Evolutionary conservation across 2,329 filamentous ascomycete genomes (phyloP).

Genomic region (Catunica adiposa): DNA sequence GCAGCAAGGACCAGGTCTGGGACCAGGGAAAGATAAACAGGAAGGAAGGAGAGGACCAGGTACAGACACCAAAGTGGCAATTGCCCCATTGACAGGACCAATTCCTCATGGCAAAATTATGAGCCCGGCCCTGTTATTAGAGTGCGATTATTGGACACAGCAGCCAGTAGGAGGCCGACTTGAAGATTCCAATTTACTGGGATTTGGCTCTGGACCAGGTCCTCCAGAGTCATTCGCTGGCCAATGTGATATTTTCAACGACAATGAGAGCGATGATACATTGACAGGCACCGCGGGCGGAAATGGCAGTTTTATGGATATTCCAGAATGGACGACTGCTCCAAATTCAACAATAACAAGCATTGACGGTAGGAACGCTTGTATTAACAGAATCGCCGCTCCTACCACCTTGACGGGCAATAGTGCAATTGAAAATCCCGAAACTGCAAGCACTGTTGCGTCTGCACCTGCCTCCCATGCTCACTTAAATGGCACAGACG

Average conservation of each 20-base stretch:
- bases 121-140: background rate
- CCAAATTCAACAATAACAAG: too few relatives aligned
- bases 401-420: too few relatives aligned
- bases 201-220: background rate
- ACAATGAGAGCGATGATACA: background rate
- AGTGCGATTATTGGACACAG: background rate
- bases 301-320: background rate
- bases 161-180: background rate
- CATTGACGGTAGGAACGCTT: too few relatives aligned
- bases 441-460: background rate
- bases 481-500: constrained; percentile 2
- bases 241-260: background rate
- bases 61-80: background rate
- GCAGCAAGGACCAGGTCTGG: background rate
- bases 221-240: background rate
- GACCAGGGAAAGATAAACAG: background rate
- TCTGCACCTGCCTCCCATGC: background rate
- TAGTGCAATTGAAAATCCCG: background rate
- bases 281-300: background rate
- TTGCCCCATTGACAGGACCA: background rate
- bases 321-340: too few relatives aligned
- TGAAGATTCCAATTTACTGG: background rate
- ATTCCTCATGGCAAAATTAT: background rate
- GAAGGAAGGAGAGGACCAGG: background rate
- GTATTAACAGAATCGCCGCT: too few relatives aligned